phyloP scores from a whole-genome alignment of 768 basidiomycete species.

The Phylloporus rhodoxanthus region DNA sequence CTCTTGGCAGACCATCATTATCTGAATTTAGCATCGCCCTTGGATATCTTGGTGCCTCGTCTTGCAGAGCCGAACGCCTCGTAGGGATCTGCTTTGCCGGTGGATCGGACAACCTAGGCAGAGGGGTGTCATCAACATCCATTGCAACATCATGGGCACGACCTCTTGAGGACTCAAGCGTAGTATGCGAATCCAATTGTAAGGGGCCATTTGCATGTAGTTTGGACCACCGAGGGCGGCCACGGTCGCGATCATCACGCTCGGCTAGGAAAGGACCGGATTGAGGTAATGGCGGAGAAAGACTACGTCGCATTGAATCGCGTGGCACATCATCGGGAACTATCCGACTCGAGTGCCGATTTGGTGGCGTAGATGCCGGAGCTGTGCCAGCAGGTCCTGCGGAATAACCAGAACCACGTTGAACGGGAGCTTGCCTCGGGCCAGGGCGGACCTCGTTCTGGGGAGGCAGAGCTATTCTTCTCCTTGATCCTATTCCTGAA shows the following conservation, averaged over 20 bases:
- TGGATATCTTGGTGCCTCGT: constrained; percentile 32
- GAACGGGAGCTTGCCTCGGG: constrained; percentile 8
- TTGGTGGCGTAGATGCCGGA: constrained; percentile 7
- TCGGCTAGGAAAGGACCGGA: constrained; percentile 2
- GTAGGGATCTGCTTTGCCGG: constrained; percentile 13
- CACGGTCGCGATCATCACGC: constrained; percentile 13
- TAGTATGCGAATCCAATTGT: constrained; percentile 12
- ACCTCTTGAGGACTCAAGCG: constrained; percentile 16
- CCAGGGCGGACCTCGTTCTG: constrained; percentile 28
- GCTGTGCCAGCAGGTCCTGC: constrained; percentile 1
- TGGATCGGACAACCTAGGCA: constrained; percentile 18
- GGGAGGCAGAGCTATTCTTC: constrained; percentile 33
- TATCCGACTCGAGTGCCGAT: constrained; percentile 1
- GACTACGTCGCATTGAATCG: constrained; percentile 11
- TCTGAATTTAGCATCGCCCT: constrained; percentile 32
- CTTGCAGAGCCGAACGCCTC: constrained; percentile 17
- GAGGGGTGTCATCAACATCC: constrained; percentile 26
- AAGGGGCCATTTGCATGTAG: constrained; percentile 6
- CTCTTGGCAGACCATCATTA: constrained; percentile 14
- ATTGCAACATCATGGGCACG: constrained; percentile 20
- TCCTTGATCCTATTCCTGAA: constrained; percentile 30
- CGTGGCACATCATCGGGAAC: constrained; percentile 3
- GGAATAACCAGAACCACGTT: constrained; percentile 9
- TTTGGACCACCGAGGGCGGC: constrained; percentile 15
- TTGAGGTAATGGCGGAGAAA: constrained; percentile 11